phyloP scores from a whole-genome alignment of 306 rosid genomes.

The Cucumis sativus region Cucumber_9930_V3 NC_026657.2:33717501-33718000 shows the following conservation, averaged over 20 bases:
- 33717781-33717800: background rate
- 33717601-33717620: conserved; percentile 76
- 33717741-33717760: background rate
- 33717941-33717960: background rate
- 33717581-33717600: conserved; percentile 43
- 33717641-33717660: no score
- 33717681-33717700: no score
- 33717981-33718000: background rate
- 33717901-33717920: background rate
- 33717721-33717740: no score
- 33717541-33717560: conserved; percentile 52
- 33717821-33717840: no score
- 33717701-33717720: no score
- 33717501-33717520: conserved; percentile 95
- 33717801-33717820: no score
- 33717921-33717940: background rate
- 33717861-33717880: background rate
- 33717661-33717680: no score
- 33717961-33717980: background rate
- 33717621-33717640: background rate
- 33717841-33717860: background rate
- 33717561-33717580: conserved; percentile 62
- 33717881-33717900: background rate
- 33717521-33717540: conserved; percentile 89
- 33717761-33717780: background rate